These are phyloP conservation scores for Alternaria burnsii DNA, from an alignment of 2,329 filamentous ascomycete species.

Conservation along the genomic window DNA sequence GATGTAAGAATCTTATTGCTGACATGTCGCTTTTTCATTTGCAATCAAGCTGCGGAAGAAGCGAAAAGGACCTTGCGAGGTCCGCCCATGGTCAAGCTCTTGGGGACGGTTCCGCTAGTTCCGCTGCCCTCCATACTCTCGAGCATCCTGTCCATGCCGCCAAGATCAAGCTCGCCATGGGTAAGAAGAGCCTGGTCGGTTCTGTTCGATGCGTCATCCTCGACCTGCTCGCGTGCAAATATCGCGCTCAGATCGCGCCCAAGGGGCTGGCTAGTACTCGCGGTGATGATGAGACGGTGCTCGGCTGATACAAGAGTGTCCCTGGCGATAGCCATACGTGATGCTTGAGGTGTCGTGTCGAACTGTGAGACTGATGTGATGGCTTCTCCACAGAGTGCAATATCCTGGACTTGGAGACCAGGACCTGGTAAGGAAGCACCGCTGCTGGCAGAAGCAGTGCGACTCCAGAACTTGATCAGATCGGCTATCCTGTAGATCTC, in stretches of 20 bases:
- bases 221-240: conserved; percentile 39
- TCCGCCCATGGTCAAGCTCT: conserved; percentile 40
- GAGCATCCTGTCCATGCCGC: conserved; percentile 58
- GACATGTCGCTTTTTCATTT: not conserved
- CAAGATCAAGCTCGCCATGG: conserved; percentile 57
- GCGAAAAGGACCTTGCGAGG: conserved; percentile 49
- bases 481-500: conserved; percentile 57
- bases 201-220: conserved; percentile 39
- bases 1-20: not conserved
- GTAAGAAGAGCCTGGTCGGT: conserved; percentile 56
- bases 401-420: conserved; percentile 53
- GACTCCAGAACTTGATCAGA: conserved; percentile 56
- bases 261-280: conserved; percentile 43
- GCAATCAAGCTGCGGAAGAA: conserved; percentile 37
- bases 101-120: conserved; percentile 28
- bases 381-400: conserved; percentile 53
- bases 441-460: conserved; percentile 46
- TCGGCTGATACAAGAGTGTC: conserved; percentile 56
- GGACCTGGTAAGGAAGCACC: conserved; percentile 52
- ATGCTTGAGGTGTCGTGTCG: conserved; percentile 48
- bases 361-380: conserved; percentile 57
- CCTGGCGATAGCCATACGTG: conserved; percentile 55
- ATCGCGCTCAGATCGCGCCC: conserved; percentile 40
- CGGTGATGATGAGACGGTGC: conserved; percentile 56
- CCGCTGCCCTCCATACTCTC: conserved; percentile 45